Percentiles rank a stretch among this genome's conserved stretches.
Conservation (phyloP, 257 asterid species). For the Eucommia ulmoides region DNA sequence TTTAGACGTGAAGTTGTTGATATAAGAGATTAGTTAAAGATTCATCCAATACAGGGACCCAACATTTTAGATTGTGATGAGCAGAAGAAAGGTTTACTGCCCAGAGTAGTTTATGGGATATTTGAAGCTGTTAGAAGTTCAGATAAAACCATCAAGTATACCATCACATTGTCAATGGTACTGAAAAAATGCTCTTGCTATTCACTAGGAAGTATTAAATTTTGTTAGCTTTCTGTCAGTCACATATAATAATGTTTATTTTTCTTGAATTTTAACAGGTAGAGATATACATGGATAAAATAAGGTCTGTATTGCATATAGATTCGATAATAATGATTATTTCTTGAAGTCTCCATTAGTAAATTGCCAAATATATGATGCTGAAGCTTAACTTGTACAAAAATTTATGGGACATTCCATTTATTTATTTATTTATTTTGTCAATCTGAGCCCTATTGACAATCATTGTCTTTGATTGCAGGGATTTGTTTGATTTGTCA, state of each 20-base stretch:
- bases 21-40: neutral
- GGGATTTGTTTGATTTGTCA: slow-evolving; percentile 79
- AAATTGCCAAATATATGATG: no score
- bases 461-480: slow-evolving; percentile 10
- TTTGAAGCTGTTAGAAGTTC: slow-evolving; percentile 34
- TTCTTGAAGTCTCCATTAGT: no score
- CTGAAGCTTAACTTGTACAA: no score
- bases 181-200: slow-evolving; percentile 1
- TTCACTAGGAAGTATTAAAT: neutral
- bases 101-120: slow-evolving; percentile 64
- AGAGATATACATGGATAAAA: slow-evolving; percentile 83
- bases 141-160: slow-evolving; percentile 26
- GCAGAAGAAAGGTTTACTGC: slow-evolving; percentile 50
- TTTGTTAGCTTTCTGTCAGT: neutral
- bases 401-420: no score
- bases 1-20: no score
- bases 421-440: neutral
- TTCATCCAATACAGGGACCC: slow-evolving; percentile 46
- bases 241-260: slow-evolving; percentile 5
- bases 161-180: slow-evolving; percentile 72
- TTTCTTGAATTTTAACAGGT: slow-evolving; percentile 36
- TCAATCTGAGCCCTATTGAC: neutral
- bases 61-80: slow-evolving; percentile 34
- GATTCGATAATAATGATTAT: no score
- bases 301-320: slow-evolving; percentile 67